Conservation (phyloP, 192 early-diverging fungal species). For the Coemansia sp. region DNA sequence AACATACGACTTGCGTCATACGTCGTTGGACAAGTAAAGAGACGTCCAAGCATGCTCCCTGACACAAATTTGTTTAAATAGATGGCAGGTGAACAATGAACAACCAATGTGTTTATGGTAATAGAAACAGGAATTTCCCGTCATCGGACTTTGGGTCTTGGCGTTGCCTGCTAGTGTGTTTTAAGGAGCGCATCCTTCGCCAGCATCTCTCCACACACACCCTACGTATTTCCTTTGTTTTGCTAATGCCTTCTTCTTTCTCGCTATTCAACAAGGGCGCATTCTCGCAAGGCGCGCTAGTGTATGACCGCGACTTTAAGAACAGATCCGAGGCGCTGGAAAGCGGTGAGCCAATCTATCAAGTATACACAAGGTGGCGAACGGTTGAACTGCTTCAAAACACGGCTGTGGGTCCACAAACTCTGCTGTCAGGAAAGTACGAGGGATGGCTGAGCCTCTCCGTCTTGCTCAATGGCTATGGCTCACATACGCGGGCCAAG, state of each 20-base stretch:
- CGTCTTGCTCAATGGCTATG: conserved; percentile 1
- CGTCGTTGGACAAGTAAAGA: not conserved
- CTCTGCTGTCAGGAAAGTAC: conserved; percentile 2
- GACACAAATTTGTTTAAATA: too few species aligned
- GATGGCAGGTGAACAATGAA: too few species aligned
- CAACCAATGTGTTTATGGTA: too few species aligned
- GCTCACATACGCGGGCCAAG: conserved; percentile 6
- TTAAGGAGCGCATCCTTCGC: too few species aligned
- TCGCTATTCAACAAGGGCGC: not conserved
- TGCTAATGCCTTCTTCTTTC: not conserved
- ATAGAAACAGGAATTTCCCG: too few species aligned
- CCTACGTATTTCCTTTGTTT: not conserved
- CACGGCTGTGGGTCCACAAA: not conserved
- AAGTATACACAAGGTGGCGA: not conserved
- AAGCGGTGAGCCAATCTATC: not conserved
- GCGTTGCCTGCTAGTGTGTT: too few species aligned
- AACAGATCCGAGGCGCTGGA: not conserved
- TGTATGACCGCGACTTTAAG: not conserved
- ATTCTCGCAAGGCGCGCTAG: not conserved
- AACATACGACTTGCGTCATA: not conserved
- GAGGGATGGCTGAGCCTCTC: not conserved
- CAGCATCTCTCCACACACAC: too few species aligned
- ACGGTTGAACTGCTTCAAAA: not conserved
- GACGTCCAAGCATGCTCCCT: not conserved
- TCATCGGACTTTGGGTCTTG: too few species aligned